phyloP scores from a whole-genome alignment of 179 eudicot species.

The Pouteria campechiana region DNA sequence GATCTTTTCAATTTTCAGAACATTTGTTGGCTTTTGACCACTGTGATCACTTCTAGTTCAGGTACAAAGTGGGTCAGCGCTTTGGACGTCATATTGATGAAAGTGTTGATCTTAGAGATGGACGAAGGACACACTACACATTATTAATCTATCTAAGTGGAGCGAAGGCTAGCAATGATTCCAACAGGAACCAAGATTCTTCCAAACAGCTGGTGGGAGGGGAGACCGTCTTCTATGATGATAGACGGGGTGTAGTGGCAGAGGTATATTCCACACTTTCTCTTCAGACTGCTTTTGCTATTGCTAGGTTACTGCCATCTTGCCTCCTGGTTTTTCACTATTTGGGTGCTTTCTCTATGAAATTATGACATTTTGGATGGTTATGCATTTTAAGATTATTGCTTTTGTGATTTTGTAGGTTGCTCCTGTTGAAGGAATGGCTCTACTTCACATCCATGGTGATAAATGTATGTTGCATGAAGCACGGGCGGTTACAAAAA shows the following conservation, averaged over 20 bases:
- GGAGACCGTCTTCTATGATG: conserved; percentile 90
- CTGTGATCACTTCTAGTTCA: conserved; percentile 12
- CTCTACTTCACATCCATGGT: conserved; percentile 91
- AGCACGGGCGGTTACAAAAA: conserved; percentile 74
- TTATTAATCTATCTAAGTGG: conserved; percentile 83
- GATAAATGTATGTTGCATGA: conserved; percentile 92
- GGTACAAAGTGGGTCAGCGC: conserved; percentile 82
- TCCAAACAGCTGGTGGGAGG: conserved; percentile 68
- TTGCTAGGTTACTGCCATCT: no score
- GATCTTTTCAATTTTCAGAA: not conserved
- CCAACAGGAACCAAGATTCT: conserved; percentile 22
- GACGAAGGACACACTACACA: conserved; percentile 65
- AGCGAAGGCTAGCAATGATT: conserved; percentile 41
- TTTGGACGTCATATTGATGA: conserved; percentile 96
- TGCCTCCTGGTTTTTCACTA: no score
- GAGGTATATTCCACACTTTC: conserved; percentile 36
- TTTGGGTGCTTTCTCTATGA: not conserved
- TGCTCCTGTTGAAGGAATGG: conserved; percentile 85
- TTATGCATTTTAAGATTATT: not conserved
- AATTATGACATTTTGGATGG: not conserved
- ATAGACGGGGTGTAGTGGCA: conserved; percentile 62
- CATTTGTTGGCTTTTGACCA: not conserved
- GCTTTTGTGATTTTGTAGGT: conserved; percentile 35
- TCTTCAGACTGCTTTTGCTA: no score
- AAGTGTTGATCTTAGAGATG: conserved; percentile 75